phyloP scores from a whole-genome alignment of 2,329 filamentous ascomycete species.

The Aspergillus unguis region DNA sequence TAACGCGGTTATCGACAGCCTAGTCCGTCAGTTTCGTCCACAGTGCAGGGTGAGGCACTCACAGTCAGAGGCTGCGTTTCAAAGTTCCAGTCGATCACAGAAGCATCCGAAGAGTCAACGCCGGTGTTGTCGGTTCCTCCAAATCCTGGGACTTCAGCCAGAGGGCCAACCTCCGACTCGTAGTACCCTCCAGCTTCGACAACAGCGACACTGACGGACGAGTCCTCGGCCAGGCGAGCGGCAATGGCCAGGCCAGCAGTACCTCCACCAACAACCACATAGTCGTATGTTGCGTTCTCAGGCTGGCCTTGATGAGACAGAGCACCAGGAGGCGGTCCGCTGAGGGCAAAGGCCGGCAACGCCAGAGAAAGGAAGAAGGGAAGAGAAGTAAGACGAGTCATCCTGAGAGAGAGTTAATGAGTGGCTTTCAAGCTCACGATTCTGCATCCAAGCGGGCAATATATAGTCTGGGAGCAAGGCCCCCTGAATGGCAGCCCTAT shows the following conservation, averaged over 20 bases:
- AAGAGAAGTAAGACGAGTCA: too few relatives aligned
- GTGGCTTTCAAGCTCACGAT: too few relatives aligned
- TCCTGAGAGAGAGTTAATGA: too few relatives aligned
- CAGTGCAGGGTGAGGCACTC: neutral
- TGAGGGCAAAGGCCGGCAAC: too few relatives aligned
- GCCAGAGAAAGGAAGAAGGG: too few relatives aligned
- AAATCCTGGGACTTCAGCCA: conserved; percentile 7
- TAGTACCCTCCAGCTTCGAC: conserved; percentile 46
- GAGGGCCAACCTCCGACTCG: conserved; percentile 39
- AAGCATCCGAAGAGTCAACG: conserved; percentile 18
- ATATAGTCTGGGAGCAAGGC: too few relatives aligned
- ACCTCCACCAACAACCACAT: conserved; percentile 35
- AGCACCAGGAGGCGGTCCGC: too few relatives aligned
- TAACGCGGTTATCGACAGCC: conserved; percentile 22
- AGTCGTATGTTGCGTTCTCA: conserved; percentile 23
- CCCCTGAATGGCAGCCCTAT: too few relatives aligned
- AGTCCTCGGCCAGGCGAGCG: conserved; percentile 51
- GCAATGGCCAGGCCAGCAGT: conserved; percentile 46
- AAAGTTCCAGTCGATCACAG: conserved; percentile 25
- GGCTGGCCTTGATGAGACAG: neutral
- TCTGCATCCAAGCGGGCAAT: too few relatives aligned
- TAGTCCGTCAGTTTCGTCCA: too few relatives aligned
- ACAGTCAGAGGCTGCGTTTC: conserved; percentile 19
- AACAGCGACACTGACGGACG: conserved; percentile 35
- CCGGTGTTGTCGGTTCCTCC: conserved; percentile 16